Base-by-base conservation (phyloP, 441 rosid genomes). In the Aleurites moluccanus region DNA sequence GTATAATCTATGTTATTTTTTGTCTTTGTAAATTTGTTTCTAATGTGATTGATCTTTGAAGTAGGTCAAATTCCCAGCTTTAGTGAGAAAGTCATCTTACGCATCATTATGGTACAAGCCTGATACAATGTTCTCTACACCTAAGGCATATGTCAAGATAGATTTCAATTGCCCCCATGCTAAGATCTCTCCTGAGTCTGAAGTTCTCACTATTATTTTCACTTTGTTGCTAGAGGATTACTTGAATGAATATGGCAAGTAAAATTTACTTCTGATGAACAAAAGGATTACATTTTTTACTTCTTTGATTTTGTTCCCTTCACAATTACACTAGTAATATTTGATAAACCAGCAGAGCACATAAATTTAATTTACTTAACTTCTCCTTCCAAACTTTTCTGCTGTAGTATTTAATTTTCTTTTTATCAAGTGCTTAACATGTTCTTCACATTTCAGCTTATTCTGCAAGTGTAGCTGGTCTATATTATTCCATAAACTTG, bases 61-160 rank as follows among this genome's bases (percentile, higher is more conserved):
- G 62, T 88, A 91, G 96, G 86, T 80, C 33, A 80, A 74, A 55
- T 83, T 77, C 71, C 99, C 99, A 35, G 81, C 87, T 83, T 76
- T 93, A 50, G 73, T 89, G 68, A 88, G 94, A 63, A 89, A 87
- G 84, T 81, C 98, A 55, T 20, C 86, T 65, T 86, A 73, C 81
- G 89, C 98, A 60, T 89, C 85, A 38, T 75, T 90, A 74, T 95
- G 99, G 99, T 88, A 86, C 85, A 95, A 90, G 85, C 97, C 99
- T 62, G 97, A 93, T 73, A 91, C 90, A 75, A 79, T 76, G 77
- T 95, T 95, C 88, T 86, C 70, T 75, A 82, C 82, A 18, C 99
- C 99, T 1, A 95, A 93, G 87, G 96, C 97, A 56, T 88, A 75
- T 69, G 86, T 93, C 33, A 88, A 61, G 77, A 86, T 95, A 78